Evolutionary conservation across 2,329 filamentous ascomycete genomes (phyloP).

Genomic region (Penicillium sp.): DNA sequence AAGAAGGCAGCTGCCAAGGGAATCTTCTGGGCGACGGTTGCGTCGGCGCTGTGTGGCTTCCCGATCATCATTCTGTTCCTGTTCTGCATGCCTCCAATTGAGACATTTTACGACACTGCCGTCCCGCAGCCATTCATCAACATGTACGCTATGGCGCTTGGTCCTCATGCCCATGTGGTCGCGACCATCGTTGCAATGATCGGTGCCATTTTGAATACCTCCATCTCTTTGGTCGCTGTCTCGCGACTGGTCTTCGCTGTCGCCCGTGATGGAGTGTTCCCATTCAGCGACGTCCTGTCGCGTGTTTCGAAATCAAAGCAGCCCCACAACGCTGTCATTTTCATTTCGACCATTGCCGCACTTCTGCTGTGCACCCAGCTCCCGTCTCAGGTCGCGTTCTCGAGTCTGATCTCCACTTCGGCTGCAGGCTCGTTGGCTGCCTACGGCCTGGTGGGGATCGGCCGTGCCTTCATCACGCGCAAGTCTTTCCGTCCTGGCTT

Average conservation of each 20-base stretch:
- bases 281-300: constrained; percentile 55
- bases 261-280: constrained; percentile 59
- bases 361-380: constrained; percentile 58
- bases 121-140: constrained; percentile 31
- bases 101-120: constrained; percentile 31
- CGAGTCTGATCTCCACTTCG: constrained; percentile 50
- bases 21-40: constrained; percentile 33
- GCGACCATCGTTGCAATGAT: constrained; percentile 27
- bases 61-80: constrained; percentile 33
- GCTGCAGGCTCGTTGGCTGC: constrained; percentile 49
- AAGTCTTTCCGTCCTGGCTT: constrained; percentile 46
- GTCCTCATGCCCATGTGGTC: constrained; percentile 23
- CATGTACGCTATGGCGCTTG: constrained; percentile 26
- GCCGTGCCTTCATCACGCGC: constrained; percentile 46
- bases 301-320: constrained; percentile 54
- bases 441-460: constrained; percentile 48
- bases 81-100: constrained; percentile 34
- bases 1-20: constrained; percentile 33
- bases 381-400: constrained; percentile 51
- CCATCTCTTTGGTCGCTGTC: constrained; percentile 56
- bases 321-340: constrained; percentile 57
- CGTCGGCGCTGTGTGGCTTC: constrained; percentile 31
- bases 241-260: constrained; percentile 61
- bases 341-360: constrained; percentile 54
- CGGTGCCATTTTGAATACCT: constrained; percentile 46